Evolutionary conservation across 257 asterid species (phyloP).

Genomic region (Schizonepeta tenuifolia): DNA sequence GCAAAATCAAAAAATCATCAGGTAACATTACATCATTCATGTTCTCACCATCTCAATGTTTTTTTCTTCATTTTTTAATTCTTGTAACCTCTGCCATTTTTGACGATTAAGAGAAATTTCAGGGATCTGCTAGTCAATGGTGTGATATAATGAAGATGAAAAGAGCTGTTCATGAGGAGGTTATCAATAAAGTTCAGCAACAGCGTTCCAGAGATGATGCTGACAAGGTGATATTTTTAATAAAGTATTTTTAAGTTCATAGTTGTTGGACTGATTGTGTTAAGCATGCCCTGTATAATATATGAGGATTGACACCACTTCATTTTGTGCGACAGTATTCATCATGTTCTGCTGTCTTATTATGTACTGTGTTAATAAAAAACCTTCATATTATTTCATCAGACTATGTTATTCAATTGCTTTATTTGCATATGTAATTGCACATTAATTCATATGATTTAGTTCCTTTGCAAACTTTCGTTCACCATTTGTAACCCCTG

Average conservation of each 20-base stretch:
- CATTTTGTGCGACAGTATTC: not conserved
- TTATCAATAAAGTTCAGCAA: conserved; percentile 76
- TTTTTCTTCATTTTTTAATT: not conserved
- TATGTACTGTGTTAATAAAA: not conserved
- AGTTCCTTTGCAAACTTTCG: not conserved
- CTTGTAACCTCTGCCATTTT: not conserved
- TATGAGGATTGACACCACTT: not conserved
- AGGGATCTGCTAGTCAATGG: conserved; percentile 66
- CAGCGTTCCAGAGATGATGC: conserved; percentile 53
- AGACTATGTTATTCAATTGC: conserved; percentile 1
- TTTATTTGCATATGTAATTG: not conserved
- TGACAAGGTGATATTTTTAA: conserved; percentile 58
- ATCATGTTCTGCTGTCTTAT: not conserved
- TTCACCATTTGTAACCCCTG: conserved; percentile 7
- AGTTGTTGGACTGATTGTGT: not conserved
- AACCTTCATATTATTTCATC: not conserved
- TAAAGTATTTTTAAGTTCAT: conserved; percentile 6
- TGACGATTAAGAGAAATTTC: conserved; percentile 37
- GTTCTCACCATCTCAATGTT: conserved; percentile 1
- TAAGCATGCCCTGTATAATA: not conserved
- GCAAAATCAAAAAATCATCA: conserved; percentile 69
- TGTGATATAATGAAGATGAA: conserved; percentile 88
- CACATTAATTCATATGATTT: not conserved
- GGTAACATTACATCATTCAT: conserved; percentile 45
- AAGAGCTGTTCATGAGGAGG: conserved; percentile 90